A percentile compares a stretch with the other conserved stretches of the same genome.
Conservation (phyloP, 2,329 filamentous ascomycete species). For the Fusarium sp. region DNA sequence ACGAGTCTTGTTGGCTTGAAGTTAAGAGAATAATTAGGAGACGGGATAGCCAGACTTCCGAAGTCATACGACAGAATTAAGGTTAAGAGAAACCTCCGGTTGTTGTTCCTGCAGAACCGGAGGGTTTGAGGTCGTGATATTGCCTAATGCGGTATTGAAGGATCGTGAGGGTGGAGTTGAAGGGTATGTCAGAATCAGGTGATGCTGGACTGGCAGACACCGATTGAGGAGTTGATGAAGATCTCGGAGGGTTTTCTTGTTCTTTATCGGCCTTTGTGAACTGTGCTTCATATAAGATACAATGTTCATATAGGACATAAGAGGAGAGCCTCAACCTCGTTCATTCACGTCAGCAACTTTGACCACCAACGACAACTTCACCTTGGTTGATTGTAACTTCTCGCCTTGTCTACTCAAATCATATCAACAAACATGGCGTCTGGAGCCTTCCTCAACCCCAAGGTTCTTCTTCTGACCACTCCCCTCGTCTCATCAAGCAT, state of each 20-base stretch:
- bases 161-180: conserved; percentile 20
- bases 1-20: background rate
- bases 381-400: background rate
- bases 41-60: background rate
- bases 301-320: conserved; percentile 14
- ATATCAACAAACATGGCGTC: conserved; percentile 52
- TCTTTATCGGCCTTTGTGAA: background rate
- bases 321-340: background rate
- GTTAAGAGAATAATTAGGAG: conserved; percentile 20
- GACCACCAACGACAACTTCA: background rate
- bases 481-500: conserved; percentile 62
- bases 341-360: background rate
- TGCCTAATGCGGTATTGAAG: background rate
- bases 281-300: background rate
- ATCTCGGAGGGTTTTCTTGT: conserved; percentile 32
- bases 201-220: conserved; percentile 6
- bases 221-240: background rate
- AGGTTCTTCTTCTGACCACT: conserved; percentile 56
- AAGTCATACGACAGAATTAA: conserved; percentile 25
- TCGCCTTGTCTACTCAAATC: background rate
- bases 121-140: conserved; percentile 26
- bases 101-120: conserved; percentile 24
- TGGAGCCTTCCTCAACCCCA: conserved; percentile 54
- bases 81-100: background rate
- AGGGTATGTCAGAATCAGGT: background rate